These are phyloP conservation scores for Neonectria punicea DNA, from an alignment of 2,329 filamentous ascomycete genomes.

Conservation along the genomic window DNA sequence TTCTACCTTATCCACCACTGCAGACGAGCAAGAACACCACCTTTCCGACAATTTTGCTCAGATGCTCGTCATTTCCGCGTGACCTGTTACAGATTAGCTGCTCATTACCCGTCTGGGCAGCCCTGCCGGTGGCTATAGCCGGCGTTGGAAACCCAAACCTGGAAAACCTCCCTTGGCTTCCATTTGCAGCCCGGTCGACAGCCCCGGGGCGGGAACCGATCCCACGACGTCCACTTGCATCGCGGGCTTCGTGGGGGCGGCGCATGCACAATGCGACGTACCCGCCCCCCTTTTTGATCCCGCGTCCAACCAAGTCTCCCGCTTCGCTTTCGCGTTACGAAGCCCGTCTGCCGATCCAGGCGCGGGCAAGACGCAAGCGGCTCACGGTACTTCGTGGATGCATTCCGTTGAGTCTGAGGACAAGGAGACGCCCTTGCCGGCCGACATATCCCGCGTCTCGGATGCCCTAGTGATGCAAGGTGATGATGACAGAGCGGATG, in stretches of 20 bases:
- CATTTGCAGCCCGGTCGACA: neutral
- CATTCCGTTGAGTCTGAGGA: constrained; percentile 1
- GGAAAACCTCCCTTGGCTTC: constrained; percentile 9
- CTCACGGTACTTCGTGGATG: neutral
- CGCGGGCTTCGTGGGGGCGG: constrained; percentile 14
- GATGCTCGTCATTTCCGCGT: neutral
- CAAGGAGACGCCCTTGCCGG: neutral
- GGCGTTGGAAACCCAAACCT: constrained; percentile 15
- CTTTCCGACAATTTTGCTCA: neutral
- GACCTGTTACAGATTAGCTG: neutral
- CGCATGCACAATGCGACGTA: constrained; percentile 10
- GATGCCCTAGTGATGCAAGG: constrained; percentile 20
- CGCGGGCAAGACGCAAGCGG: neutral
- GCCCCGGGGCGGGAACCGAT: constrained; percentile 7
- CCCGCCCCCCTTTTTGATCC: neutral
- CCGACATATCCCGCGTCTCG: constrained; percentile 14
- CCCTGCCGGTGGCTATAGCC: constrained; percentile 1
- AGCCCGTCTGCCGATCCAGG: constrained; percentile 11
- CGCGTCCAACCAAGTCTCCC: constrained; percentile 6
- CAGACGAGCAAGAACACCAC: neutral
- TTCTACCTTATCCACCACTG: neutral
- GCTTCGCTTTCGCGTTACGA: constrained; percentile 7
- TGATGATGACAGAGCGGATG: constrained; percentile 13
- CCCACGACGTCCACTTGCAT: constrained; percentile 1
- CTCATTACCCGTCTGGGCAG: neutral